These are phyloP conservation scores for Myrica gale DNA, from an alignment of 306 rosid species.

Conservation along the genomic window DNA sequence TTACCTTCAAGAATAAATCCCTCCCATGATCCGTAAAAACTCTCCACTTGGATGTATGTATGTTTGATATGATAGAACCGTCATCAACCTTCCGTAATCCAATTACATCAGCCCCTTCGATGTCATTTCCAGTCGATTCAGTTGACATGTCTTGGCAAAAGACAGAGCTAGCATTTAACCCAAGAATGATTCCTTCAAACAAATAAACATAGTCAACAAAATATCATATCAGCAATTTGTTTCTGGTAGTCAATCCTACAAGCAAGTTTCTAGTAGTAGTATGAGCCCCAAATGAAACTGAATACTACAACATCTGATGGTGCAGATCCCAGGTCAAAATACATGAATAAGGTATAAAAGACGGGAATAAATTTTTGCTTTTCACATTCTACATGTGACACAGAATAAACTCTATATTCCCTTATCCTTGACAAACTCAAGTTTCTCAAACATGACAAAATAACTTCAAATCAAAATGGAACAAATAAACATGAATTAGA, in stretches of 20 bases:
- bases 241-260: not conserved
- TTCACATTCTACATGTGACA: no score
- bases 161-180: constrained; percentile 59
- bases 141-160: constrained; percentile 52
- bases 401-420: no score
- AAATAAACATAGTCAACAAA: constrained; percentile 26
- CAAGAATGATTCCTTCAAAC: constrained; percentile 53
- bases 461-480: no score
- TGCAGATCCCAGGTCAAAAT: not conserved
- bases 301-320: not conserved
- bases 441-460: no score
- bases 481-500: no score
- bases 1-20: constrained; percentile 70
- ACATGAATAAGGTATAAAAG: not conserved
- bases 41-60: constrained; percentile 97
- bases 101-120: constrained; percentile 33
- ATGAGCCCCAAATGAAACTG: not conserved
- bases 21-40: constrained; percentile 81
- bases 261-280: not conserved
- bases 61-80: constrained; percentile 75
- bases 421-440: no score
- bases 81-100: constrained; percentile 74
- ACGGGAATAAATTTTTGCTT: no score
- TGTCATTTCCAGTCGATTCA: constrained; percentile 41
- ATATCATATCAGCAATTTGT: constrained; percentile 18